Evolutionary conservation across 495 filamentous ascomycete species (phyloP).

Genomic region (Podospora pseudoanserina): DNA sequence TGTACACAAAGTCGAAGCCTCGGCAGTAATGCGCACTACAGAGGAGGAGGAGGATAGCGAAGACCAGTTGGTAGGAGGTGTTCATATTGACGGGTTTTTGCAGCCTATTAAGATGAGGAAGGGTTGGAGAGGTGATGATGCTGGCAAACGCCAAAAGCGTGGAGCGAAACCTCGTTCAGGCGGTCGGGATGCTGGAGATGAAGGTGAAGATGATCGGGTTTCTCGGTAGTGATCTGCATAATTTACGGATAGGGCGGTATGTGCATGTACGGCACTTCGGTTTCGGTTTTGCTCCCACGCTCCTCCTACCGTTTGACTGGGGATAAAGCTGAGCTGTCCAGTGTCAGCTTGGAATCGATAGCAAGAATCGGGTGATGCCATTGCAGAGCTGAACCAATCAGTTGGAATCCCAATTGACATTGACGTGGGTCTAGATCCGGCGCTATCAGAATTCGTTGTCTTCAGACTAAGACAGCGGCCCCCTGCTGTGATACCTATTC

Average conservation of each 20-base stretch:
- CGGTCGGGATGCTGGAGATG: background rate
- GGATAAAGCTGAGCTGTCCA: background rate
- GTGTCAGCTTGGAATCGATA: background rate
- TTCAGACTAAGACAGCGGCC: background rate
- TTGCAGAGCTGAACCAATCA: background rate
- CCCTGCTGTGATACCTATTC: background rate
- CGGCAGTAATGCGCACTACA: background rate
- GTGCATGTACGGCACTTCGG: background rate
- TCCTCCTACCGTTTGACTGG: background rate
- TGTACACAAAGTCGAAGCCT: conserved; percentile 32
- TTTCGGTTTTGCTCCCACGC: background rate
- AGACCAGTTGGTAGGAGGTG: conserved; percentile 51
- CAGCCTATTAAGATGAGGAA: conserved; percentile 35
- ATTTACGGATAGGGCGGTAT: background rate
- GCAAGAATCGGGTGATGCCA: background rate
- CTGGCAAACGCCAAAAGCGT: background rate
- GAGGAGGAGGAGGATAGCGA: conserved; percentile 18
- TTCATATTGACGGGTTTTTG: conserved; percentile 54
- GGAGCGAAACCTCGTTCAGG: background rate
- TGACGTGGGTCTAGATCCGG: background rate
- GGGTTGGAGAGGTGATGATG: conserved; percentile 32
- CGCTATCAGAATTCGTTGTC: background rate
- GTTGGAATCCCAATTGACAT: background rate
- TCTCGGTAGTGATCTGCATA: background rate
- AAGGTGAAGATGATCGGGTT: background rate